Base-by-base conservation (phyloP, 2,329 filamentous ascomycete genomes). In the Venturia pyrina region DNA sequence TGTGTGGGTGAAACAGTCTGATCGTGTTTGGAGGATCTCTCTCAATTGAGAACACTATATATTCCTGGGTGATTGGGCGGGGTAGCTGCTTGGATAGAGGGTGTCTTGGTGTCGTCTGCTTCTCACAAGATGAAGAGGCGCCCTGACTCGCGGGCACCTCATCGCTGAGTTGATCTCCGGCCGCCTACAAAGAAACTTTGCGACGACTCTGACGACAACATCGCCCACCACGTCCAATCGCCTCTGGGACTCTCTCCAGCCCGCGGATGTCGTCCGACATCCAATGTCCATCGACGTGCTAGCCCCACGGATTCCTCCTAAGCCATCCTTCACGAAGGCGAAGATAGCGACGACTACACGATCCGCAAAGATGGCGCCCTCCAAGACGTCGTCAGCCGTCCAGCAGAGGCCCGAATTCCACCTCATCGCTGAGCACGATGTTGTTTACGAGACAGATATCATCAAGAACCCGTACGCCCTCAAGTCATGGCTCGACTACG, bases 391-490 rank as follows among this genome's bases (percentile, higher is more conserved):
- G 19, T 46, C 44, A 48, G 34, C 63, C 24, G 32, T 34, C 64
- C 34, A 56, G 46, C 34, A 57, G 34, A 37, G 64, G 24, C 65
- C 60, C 44, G 66, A 67, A 41, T 41, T 67, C 24, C 68, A 67
- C 70, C 71, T 77, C 69, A 76, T 93, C 86, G 83, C 87, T 71
- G 90, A 92, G 74, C 91, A 96, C 79, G 95, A 99, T 79, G 88
- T 90, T 65, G 85, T 96, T 68, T 99, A 98, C 82, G 96, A 99
- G 79, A 93, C 97, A 78, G 95, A 99, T 76, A 87, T 98, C 68
- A 81, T 95, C 69, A 90, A 93, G 71, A 91, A 96, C 73, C 86
- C 87, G 10, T 89, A 88, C 72, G 95, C 87, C 75, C 87, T 93
- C 70, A 96, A 93, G 78, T 93, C 95, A 73, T 99, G 95, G 95